Base-by-base conservation (phyloP, 805 yeast species). In the Candida vartiovaarae region DNA sequence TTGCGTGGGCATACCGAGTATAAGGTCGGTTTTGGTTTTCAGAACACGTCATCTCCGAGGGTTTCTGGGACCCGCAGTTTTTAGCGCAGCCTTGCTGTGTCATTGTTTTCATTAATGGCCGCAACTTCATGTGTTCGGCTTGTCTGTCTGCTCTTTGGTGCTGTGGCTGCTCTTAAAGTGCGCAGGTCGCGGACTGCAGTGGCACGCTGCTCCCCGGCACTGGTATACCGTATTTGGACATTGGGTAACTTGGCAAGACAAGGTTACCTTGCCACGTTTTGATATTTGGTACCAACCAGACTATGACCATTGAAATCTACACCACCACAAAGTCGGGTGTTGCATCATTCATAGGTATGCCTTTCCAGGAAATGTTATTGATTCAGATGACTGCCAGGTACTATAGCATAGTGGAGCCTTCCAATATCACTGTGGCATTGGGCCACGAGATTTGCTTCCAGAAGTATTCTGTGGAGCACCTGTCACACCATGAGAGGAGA, bases 271-370 rank as follows among this genome's bases (percentile, higher is more conserved):
- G 20, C 20, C 79, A 7, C 79, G 78, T 1, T 63, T 62, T 55
- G 78, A 74, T 54, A 65, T 72, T 34, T 74, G 79, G 79, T 74
- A 72, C 50, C 58, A 56, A 50, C 76, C 79, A 3, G 77, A 74
- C 53, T 73, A 73, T 54, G 64, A 68, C 64, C 46, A 57, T 73
- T 36, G 70, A 66, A 37, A 56, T 74, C 35, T 56, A 71, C 49
- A 70, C 74, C 51, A 32, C 34, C 6, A 59, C 69, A 15, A 61
- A 67, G 29, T 68, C 78, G 2, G 49, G 66, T 11, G 68, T 72
- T 70, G 70, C 68, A 49, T 59, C 72, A 1, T 72, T 68, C 49
- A 60, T 73, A 9, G 79, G 79, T 6, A 75, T 76, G 10, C 77
- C 78, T 3, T 66, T 62, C 52, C 79, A 74, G 52, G 73, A 74